Base-by-base conservation (phyloP, 805 yeast species). In the Pichia californica region DNA sequence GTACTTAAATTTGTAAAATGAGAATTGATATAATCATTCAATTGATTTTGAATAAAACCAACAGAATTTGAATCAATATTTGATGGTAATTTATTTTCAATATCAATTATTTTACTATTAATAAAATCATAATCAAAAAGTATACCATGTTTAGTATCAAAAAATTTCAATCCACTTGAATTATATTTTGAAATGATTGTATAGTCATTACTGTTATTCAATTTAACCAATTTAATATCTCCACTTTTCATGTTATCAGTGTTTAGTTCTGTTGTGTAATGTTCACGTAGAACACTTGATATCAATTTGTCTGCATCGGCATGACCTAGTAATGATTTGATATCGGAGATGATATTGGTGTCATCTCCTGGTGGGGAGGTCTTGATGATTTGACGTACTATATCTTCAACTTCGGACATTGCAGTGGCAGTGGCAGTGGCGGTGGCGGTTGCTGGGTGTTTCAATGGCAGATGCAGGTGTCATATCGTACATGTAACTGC, bases 1-100 rank as follows among this genome's bases (percentile, higher is more conserved):
- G 70, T 71, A 55, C 60, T 72, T 11, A 59, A 57, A 5, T 81
- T 76, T 2, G 91, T 87, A 57, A 73, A 91, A 54, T 84, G 87
- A 42, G 76, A 79, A 4, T 63, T 57, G 2, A 82, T 77, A 58
- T 89, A 89, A 20, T 47, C 52, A 40, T 63, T 63, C 36, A 82
- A 65, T 23, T 58, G 47, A 4, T 43, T 36, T 26, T 49, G 51
- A 34, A 65, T 50, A 2, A 46, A 44, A 16, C 6, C 32, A 21
- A 48, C 21, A 7, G 30, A n/a, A 14, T 44, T 38, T 30, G 4
- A 40, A 39, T n/a, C 66, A 19, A 37, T 14, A 9, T 21, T n/a
- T 7, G 33, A 48, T 8, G 55, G 52, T 1, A 47, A 48, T 20
- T 54, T 38, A 15, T 56, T 59, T 36, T 79, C 86, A 28, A 79